Evolutionary conservation across 2,329 filamentous ascomycete genomes (phyloP).

Genomic region (Cadophora malorum): DNA sequence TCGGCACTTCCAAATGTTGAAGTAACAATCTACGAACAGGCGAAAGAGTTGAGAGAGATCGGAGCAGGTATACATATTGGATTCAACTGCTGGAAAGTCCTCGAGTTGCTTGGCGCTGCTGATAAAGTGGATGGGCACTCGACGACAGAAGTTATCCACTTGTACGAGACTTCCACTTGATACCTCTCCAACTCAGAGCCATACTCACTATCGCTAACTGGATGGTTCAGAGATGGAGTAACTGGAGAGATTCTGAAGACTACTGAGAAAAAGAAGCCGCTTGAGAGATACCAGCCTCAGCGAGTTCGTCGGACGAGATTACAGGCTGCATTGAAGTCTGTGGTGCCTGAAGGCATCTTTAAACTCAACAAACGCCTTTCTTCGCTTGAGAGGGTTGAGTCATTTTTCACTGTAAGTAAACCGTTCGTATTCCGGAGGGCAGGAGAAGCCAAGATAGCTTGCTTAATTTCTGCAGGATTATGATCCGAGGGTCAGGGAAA

Average conservation of each 20-base stretch:
- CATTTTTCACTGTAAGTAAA: conserved; percentile 45
- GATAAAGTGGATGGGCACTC: conserved; percentile 47
- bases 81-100: conserved; percentile 54
- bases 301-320: conserved; percentile 46
- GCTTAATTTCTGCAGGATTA: conserved; percentile 43
- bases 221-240: conserved; percentile 47
- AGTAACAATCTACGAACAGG: conserved; percentile 54
- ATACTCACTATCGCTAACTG: too few species aligned
- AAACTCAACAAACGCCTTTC: conserved; percentile 53
- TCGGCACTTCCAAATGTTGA: conserved; percentile 50
- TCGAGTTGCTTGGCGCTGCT: conserved; percentile 53
- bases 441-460: not conserved
- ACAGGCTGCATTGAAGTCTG: conserved; percentile 55
- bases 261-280: conserved; percentile 14
- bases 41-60: conserved; percentile 52
- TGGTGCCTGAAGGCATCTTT: conserved; percentile 53
- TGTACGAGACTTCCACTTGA: too few species aligned
- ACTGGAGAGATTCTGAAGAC: conserved; percentile 41
- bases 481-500: conserved; percentile 49
- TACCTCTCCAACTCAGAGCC: too few species aligned
- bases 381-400: conserved; percentile 47
- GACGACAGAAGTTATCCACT: conserved; percentile 44
- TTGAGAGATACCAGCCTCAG: conserved; percentile 35
- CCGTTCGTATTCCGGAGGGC: too few species aligned
- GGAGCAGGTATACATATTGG: conserved; percentile 56